Base-by-base conservation (phyloP, 177 flowering plant genomes). In the Vitis hybrid region DNA sequence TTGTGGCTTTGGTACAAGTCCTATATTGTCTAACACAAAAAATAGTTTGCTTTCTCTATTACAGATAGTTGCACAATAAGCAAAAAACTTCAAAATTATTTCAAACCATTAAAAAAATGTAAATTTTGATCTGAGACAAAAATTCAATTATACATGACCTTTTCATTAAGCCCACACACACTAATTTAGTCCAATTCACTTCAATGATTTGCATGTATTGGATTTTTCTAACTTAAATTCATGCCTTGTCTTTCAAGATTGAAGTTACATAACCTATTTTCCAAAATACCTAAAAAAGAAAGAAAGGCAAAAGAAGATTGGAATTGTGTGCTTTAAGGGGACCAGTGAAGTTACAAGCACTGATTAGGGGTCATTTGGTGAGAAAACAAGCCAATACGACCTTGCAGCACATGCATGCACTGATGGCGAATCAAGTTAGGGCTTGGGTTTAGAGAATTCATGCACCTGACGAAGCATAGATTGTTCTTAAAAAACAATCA, bases 11-110 rank as follows among this genome's bases (percentile, higher is more conserved):
- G 88, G 80, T 58, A 88, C 86, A 77, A 91, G 67, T 62, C 99
- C 97, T 84, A 89, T 83, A 7, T 83, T 75, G 83, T 82, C 88
- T 76, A 91, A 68, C 70, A 87, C 68, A 11, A 71, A 59, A 81
- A 80, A 85, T 19, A 93, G 88, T 77, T 82, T 89, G 75, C 97
- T 81, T 19, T 92, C 90, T 82, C 79, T 90, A 77, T 87, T 92
- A 78, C 98, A 93, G 34, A 90, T 84, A 80, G 97, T 97, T 93
- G 94, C 86, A 83, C 13, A 64, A 26, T 4, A 76, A 68, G 55
- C 19, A 76, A 48, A 55, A 59, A 3, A 71, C 6, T 2, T 18
- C 14, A 52, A 15, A 48, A 62, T 52, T 54, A 39, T 56, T 45
- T 51, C 45, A 39, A 39, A 4, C 45, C 39, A 68, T 30, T 57